Percentiles rank a stretch among this genome's conserved stretches.
These are phyloP conservation scores for Zostera marina DNA, from an alignment of 116 monocot genomes.

Conservation along the genomic window DNA sequence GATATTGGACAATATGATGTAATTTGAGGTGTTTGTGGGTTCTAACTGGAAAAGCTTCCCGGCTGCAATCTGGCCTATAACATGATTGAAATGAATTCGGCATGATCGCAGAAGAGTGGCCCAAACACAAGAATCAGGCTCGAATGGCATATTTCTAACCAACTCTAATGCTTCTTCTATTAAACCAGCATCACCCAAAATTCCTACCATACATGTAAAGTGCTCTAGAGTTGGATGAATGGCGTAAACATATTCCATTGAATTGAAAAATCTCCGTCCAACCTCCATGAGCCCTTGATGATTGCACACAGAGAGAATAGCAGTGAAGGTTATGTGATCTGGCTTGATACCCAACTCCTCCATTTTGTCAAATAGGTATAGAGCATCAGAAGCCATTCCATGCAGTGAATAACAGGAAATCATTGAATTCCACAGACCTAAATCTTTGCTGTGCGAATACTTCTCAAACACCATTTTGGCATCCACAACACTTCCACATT, in stretches of 20 bases:
- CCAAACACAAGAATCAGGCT: conserved; percentile 54
- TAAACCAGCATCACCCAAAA: conserved; percentile 36
- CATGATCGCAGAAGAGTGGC: conserved; percentile 39
- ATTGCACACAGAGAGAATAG: conserved; percentile 35
- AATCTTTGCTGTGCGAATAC: conserved; percentile 16
- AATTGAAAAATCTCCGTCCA: conserved; percentile 26
- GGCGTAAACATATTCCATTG: conserved; percentile 25
- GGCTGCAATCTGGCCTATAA: conserved; percentile 33
- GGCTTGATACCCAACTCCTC: conserved; percentile 15
- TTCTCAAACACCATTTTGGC: conserved; percentile 31
- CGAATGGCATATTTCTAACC: conserved; percentile 32
- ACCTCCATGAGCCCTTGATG: conserved; percentile 30
- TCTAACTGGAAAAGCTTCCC: conserved; percentile 36
- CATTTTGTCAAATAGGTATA: conserved; percentile 29
- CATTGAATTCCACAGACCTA: conserved; percentile 47
- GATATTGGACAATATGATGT: conserved; percentile 31
- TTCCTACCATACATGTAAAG: conserved; percentile 44
- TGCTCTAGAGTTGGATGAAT: conserved; percentile 40
- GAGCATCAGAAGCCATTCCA: conserved; percentile 23
- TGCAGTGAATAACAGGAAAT: conserved; percentile 35
- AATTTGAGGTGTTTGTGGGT: conserved; percentile 35
- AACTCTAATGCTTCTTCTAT: conserved; percentile 38
- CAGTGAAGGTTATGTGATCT: conserved; percentile 37
- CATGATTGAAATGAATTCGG: conserved; percentile 29
- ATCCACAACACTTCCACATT: conserved; percentile 20